Evolutionary conservation across 768 basidiomycete genomes (phyloP), one percentile per base, ranked within the genome.

Genomic region (Trametopsis cervina): DNA sequence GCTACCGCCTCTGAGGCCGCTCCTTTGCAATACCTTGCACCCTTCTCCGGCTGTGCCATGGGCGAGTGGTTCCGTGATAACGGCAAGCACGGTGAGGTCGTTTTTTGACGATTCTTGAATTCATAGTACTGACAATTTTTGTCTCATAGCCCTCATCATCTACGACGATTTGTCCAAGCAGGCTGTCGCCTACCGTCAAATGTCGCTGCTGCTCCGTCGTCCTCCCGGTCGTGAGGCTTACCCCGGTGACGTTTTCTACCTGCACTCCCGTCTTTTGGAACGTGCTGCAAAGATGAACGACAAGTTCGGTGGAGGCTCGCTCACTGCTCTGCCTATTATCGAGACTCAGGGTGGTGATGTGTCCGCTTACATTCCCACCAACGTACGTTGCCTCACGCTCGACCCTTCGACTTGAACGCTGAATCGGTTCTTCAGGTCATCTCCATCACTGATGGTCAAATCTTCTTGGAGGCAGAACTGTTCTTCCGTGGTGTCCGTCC

Each of bases 11-110:
- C 94, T 22, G 96, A 99, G 76, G 96, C 96, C 61, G 96, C 96
- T 59, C 96, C 96, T 59, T 80, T 99, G 49, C 96, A 99, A 68
- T 99, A 97, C 75, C 89, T 99, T 61, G 96, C 96, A 62, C 96
- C 96, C 58, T 99, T 99, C 91, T 95, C 96, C 58, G 96, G 96
- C 55, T 95, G 92, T 72, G 96, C 96, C 63, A 99, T 99, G 93
- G 96, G 96, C 68, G 96, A 99, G 75, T 99, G 95, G 95, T 99
- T 99, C 96, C 89, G 92, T 73, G 96, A 99, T 75, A 99, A 99
- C 69, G 95, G 93, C 76, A 97, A 95, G 76, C 96, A 99, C 71
- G 94, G 87, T 87, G 61, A 46, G 82, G 59, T 21, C n/a, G 26
- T 4, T 23, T 24, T 1, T 40, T n/a, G 11, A 12, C 18, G 33